Evolutionary conservation across 1,139 yeast species (phyloP), one percentile per base, ranked within the genome.

Genomic region (Blastobotrys proliferans): DNA sequence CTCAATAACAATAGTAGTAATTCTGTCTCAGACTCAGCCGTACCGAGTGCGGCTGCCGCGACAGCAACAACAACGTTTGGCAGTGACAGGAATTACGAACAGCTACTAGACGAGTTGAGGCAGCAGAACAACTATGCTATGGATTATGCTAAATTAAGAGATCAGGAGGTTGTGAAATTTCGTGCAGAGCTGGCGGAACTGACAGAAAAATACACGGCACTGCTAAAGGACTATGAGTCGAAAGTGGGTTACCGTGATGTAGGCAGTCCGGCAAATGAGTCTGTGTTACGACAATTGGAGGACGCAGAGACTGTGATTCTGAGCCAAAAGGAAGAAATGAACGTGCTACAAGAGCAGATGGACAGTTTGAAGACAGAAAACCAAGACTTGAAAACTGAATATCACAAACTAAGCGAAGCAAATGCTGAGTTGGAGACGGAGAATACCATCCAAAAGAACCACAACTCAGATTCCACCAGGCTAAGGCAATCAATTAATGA

Each of bases 81-180:
- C 11, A 27, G 17, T 9, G 10, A 13, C n/a, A 21, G 26, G 17
- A 31, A 20, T 8, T 37, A 47, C 20, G 41, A 39, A 6, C 29
- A 41, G 19, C 25, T 44, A 9, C 29, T 45, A 6, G 37, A 40
- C 16, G 47, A 52, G 33, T 35, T 51, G 16, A 37, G 41, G 31
- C 21, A 39, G 10, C 49, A 52, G 40, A 35, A 44, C 14, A 41
- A 38, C 6, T 41, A 43, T 10, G 56, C 56, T 17, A 43, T 50
- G 34, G 47, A 43, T 8, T 52, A 46, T 32, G 56, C 56, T 8
- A 48, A 41, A 18, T 39, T 32, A 28, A 37, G 51, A 17, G 52
- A 51, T 33, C 29, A 41, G n/a, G 55, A 51, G 26, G 47, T 48
- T 1, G 37, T 41, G n/a, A 35, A 43, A 13, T 46, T 46, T 32